phyloP scores from a whole-genome alignment of 805 yeast species.

The Candida vartiovaarae region DNA sequence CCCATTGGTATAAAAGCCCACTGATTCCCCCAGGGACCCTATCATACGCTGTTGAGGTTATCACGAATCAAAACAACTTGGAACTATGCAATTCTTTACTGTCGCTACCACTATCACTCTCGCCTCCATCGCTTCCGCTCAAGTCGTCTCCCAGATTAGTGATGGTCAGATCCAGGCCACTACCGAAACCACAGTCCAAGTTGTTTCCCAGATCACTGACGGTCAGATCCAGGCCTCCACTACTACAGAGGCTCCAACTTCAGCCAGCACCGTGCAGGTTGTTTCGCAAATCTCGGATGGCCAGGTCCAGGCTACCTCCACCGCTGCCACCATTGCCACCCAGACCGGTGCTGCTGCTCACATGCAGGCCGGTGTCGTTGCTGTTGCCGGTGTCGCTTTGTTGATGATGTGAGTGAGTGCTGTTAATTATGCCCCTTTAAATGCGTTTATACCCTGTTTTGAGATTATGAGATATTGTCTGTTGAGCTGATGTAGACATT shows the following conservation, averaged over 20 bases:
- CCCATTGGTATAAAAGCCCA: too few species aligned
- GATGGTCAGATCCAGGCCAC: constrained; percentile 36
- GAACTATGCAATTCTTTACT: constrained; percentile 15
- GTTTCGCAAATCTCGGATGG: constrained; percentile 49
- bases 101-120: constrained; percentile 11
- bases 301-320: constrained; percentile 25
- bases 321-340: constrained; percentile 24
- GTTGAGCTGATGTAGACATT: too few species aligned
- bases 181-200: constrained; percentile 13
- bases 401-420: constrained; percentile 14
- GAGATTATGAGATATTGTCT: too few species aligned
- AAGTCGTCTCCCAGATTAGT: constrained; percentile 29
- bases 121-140: constrained; percentile 22
- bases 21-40: too few species aligned
- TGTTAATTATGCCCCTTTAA: too few species aligned
- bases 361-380: constrained; percentile 15
- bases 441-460: too few species aligned
- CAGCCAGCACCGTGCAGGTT: constrained; percentile 38
- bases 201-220: constrained; percentile 24
- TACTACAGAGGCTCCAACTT: constrained; percentile 19
- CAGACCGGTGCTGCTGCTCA: constrained; percentile 19
- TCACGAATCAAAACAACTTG: too few species aligned
- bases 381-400: constrained; percentile 17
- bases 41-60: too few species aligned
- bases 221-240: constrained; percentile 28